phyloP scores from a whole-genome alignment of 1,284 basidiomycete species.

The Ganoderma multipileum region DNA sequence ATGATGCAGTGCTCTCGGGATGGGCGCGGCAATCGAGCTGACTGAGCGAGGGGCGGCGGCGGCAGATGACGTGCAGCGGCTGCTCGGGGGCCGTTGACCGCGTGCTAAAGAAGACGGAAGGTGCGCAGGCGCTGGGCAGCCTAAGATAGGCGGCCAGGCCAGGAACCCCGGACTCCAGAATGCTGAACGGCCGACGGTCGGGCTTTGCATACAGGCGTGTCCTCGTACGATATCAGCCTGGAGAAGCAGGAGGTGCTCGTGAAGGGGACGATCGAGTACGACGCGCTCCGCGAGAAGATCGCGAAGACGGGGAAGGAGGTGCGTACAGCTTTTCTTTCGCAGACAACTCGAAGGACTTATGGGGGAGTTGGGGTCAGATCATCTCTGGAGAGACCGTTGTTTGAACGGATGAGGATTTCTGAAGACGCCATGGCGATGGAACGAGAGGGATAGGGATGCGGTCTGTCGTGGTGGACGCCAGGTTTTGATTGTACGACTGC shows the following conservation, averaged over 20 bases:
- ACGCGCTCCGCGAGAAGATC: slow-evolving; percentile 75
- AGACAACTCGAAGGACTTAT: slow-evolving; percentile 8
- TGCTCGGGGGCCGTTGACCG: slow-evolving; percentile 83
- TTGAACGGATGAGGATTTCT: slow-evolving; percentile 22
- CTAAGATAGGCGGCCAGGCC: background rate
- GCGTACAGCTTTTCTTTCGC: slow-evolving; percentile 25
- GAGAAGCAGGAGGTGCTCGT: slow-evolving; percentile 79
- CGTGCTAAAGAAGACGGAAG: slow-evolving; percentile 73
- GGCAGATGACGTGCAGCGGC: slow-evolving; percentile 82
- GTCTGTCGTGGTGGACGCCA: background rate
- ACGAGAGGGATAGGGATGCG: background rate
- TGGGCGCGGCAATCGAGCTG: slow-evolving; percentile 18
- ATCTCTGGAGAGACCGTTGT: slow-evolving; percentile 47
- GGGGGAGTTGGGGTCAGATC: slow-evolving; percentile 25
- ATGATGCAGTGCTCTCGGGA: slow-evolving; percentile 12
- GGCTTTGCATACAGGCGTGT: slow-evolving; percentile 51
- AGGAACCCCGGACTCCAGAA: background rate
- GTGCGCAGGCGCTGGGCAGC: slow-evolving; percentile 44
- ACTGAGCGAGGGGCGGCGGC: slow-evolving; percentile 10
- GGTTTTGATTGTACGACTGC: slow-evolving; percentile 10
- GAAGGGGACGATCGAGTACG: slow-evolving; percentile 66
- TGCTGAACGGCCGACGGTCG: background rate
- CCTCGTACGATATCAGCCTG: slow-evolving; percentile 65
- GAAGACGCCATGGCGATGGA: background rate
- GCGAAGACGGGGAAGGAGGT: slow-evolving; percentile 90